Conservation (phyloP, 2,329 filamentous ascomycete genomes). For the Stromatinia cepivora region DNA sequence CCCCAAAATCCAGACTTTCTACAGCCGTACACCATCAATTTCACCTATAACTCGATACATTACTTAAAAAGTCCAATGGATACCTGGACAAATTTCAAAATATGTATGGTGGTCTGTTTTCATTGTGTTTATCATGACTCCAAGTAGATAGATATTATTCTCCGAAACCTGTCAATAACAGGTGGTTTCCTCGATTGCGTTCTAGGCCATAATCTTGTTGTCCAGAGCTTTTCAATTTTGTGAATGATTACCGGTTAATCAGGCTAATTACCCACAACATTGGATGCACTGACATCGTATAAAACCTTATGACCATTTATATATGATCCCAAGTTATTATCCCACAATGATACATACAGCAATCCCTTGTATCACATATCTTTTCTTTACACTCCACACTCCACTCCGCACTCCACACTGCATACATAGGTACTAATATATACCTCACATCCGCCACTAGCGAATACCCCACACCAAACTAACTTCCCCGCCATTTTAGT, state of each 20-base stretch:
- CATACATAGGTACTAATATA: not conserved
- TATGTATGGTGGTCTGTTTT: not conserved
- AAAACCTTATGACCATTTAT: not conserved
- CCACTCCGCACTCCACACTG: not conserved
- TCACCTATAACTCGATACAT: too few species aligned
- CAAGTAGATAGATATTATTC: not conserved
- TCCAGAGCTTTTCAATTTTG: not conserved
- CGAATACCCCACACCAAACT: not conserved
- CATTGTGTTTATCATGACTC: not conserved
- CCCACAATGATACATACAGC: not conserved
- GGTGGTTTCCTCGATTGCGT: too few species aligned
- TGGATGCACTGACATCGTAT: too few species aligned
- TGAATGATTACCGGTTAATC: not conserved
- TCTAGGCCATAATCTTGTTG: not conserved
- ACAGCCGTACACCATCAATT: not conserved
- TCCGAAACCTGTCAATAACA: not conserved
- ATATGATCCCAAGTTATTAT: not conserved
- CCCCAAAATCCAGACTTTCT: not conserved
- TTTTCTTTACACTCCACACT: not conserved
- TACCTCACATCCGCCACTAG: not conserved
- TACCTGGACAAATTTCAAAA: not conserved
- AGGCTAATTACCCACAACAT: not conserved
- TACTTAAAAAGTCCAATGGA: not conserved
- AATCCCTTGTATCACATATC: not conserved
- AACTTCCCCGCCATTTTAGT: not conserved